Evolutionary conservation across 1,284 basidiomycete genomes (phyloP), one percentile per base, ranked within the genome.

Genomic region (Malassezia pachydermatis): DNA sequence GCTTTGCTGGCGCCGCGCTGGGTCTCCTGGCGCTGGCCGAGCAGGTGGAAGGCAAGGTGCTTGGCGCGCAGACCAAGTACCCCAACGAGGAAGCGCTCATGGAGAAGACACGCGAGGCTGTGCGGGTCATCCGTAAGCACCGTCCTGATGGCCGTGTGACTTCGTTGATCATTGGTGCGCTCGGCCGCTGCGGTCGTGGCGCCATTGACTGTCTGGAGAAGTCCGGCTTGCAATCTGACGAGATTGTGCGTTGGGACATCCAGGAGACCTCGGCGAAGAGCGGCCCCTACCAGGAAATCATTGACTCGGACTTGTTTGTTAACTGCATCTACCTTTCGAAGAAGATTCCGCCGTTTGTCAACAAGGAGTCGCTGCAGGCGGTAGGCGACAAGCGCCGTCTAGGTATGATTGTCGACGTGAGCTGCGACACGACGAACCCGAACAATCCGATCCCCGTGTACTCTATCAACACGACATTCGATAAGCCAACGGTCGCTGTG

Each of bases 371-470:
- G 58, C 84, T 96, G 62, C 75, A 76, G 20, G 76, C 77, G 19
- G 87, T 85, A 10, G 89, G 89, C 20, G 73, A 76, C 45, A 60
- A 75, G 17, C 79, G 94, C 55, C 77, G 80, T 46, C 75, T 99
- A 52, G 78, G 81, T 28, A 82, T 90, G 35, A 82, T 98, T 41
- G 92, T 98, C 32, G 94, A 99, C 72, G 94, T 99, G 60, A 94
- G 88, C 73, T 98, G 94, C 76, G 94, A 99, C 75, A 98, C 94
- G 22, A 98, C 90, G 48, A 98, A 99, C 75, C 90, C 92, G 22
- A 86, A 86, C 80, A 99, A 98, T 75, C 94, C 94, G 1, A 84
- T 98, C 63, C 94, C 94, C 14, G 84, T 99, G 59, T 99, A 99
- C 76, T 78, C 75, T 52, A 80, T 94, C 76, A 96, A 96, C 76